These are phyloP conservation scores for Fusarium sp. DNA, from an alignment of 2,329 filamentous ascomycete species.

Conservation along the genomic window DNA sequence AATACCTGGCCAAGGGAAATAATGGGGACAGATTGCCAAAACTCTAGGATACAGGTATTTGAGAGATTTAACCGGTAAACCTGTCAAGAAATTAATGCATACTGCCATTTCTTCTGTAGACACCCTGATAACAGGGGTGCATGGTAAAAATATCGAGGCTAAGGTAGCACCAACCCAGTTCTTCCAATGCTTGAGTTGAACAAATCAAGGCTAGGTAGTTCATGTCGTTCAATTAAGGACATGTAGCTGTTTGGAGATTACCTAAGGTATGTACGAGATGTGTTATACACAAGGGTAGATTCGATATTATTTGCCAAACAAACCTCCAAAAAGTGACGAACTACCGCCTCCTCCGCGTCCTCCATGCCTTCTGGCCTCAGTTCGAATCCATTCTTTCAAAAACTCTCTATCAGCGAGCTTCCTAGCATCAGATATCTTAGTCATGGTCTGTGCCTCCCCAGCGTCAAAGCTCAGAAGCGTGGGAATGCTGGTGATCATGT, in stretches of 20 bases:
- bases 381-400: conserved; percentile 67
- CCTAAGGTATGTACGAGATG: neutral
- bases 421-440: conserved; percentile 64
- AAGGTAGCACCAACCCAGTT: too few species aligned
- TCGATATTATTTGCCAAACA: conserved; percentile 55
- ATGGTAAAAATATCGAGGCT: too few species aligned
- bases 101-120: too few species aligned
- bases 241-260: neutral
- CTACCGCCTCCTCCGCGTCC: conserved; percentile 57
- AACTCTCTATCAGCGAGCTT: conserved; percentile 64
- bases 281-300: conserved; percentile 4
- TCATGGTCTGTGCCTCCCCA: conserved; percentile 64
- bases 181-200: too few species aligned
- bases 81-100: too few species aligned
- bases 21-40: too few species aligned
- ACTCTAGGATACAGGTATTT: too few species aligned
- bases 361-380: conserved; percentile 63
- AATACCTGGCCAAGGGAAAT: too few species aligned
- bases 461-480: conserved; percentile 70
- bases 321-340: conserved; percentile 54
- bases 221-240: neutral
- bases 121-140: too few species aligned
- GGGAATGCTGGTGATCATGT: conserved; percentile 71
- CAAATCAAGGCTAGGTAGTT: too few species aligned
- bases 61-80: too few species aligned